A percentile compares a stretch with the other conserved stretches of the same genome.
Conservation (phyloP, 208 protist genomes). For the Leishmania tarentolae region DNA sequence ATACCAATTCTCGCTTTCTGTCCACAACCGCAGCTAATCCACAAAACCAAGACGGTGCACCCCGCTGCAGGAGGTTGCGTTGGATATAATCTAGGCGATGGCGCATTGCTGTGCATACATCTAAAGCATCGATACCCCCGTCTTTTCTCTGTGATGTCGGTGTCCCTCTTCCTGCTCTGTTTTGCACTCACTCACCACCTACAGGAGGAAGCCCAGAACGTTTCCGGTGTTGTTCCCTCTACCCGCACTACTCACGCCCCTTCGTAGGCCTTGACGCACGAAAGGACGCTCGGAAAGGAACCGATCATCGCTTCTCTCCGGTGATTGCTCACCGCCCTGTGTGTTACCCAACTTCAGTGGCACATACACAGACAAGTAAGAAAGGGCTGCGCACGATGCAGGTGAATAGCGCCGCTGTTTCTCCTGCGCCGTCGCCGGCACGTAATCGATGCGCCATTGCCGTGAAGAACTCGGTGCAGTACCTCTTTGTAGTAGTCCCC, state of each 20-base stretch:
- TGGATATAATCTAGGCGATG: not conserved
- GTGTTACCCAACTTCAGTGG: too few species aligned
- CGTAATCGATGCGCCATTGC: slow-evolving; percentile 64
- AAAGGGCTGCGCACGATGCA: slow-evolving; percentile 2
- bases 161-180: not conserved
- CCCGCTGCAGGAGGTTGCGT: not conserved
- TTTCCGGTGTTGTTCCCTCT: not conserved
- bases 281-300: not conserved
- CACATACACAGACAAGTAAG: not conserved
- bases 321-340: not conserved
- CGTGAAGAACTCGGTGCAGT: slow-evolving; percentile 46
- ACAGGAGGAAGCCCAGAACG: not conserved
- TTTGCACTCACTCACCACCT: not conserved
- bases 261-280: not conserved
- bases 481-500: slow-evolving; percentile 67
- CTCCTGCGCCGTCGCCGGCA: not conserved
- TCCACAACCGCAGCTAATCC: not conserved
- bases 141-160: not conserved
- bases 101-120: not conserved
- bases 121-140: not conserved
- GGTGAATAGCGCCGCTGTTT: not conserved
- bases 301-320: not conserved
- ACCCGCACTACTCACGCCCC: not conserved
- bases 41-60: not conserved
- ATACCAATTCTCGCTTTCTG: not conserved